Conservation (phyloP, 345 rosid species). For the Aegle marmelos region DNA sequence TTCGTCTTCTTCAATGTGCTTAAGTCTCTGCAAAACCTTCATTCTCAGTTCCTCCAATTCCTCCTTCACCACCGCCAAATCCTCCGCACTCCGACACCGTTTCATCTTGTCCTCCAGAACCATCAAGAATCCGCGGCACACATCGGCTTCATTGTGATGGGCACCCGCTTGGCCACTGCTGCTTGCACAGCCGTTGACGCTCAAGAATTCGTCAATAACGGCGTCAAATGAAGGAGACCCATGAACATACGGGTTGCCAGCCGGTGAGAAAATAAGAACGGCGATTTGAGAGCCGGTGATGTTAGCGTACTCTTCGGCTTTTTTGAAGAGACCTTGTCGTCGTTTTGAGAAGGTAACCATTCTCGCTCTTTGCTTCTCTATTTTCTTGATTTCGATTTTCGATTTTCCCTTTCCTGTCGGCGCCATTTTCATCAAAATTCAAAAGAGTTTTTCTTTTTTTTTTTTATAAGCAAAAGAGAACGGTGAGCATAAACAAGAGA, state of each 20-base stretch:
- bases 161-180: no score
- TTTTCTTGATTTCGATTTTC: background rate
- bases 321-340: constrained; percentile 1
- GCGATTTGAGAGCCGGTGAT: background rate
- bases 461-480: no score
- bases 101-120: background rate
- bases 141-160: no score
- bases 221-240: background rate
- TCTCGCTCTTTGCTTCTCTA: background rate
- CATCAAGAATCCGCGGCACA: background rate
- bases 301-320: background rate
- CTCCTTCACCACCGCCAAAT: background rate
- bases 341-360: constrained; percentile 2
- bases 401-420: background rate
- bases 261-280: constrained; percentile 1
- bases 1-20: background rate
- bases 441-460: no score
- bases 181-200: no score
- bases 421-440: no score
- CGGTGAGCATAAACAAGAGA: no score
- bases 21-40: background rate
- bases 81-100: background rate
- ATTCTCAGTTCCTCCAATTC: background rate
- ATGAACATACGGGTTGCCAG: background rate
- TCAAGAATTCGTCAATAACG: background rate